These are phyloP conservation scores for Wickerhamomyces alni DNA, from an alignment of 805 yeast species.

Conservation along the genomic window DNA sequence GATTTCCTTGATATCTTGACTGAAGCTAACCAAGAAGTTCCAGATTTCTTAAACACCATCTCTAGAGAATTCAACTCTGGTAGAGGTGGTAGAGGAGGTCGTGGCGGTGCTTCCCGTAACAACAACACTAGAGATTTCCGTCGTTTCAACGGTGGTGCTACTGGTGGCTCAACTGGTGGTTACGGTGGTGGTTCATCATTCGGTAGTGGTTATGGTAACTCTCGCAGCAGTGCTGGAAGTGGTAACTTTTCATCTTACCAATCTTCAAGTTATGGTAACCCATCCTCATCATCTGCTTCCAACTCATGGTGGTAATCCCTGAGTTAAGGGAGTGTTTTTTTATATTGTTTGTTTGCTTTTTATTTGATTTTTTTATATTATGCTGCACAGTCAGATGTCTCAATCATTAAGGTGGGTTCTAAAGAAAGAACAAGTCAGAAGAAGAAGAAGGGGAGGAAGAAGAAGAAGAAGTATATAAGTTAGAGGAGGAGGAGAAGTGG, in stretches of 20 bases:
- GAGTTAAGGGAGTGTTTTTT: conserved; percentile 2
- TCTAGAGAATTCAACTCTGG: conserved; percentile 67
- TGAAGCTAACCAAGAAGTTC: conserved; percentile 98
- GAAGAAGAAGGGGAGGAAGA: not conserved
- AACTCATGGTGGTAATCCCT: conserved; percentile 14
- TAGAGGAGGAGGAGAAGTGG: too few species aligned
- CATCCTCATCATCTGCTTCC: conserved; percentile 14
- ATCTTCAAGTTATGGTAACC: conserved; percentile 17
- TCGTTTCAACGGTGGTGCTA: conserved; percentile 27
- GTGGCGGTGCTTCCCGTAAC: conserved; percentile 43
- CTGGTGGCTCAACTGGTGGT: conserved; percentile 9
- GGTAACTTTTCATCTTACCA: conserved; percentile 8
- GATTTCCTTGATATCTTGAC: conserved; percentile 79
- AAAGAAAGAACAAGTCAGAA: not conserved
- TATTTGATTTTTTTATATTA: conserved; percentile 3
- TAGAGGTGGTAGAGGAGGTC: conserved; percentile 52
- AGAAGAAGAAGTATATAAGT: too few species aligned
- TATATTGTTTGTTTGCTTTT: not conserved
- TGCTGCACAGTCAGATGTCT: conserved; percentile 13
- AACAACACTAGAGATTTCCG: conserved; percentile 46
- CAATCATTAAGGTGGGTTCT: conserved; percentile 3
- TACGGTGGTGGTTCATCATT: conserved; percentile 5
- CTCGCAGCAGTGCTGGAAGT: conserved; percentile 5
- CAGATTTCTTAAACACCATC: conserved; percentile 75
- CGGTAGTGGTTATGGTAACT: conserved; percentile 12